Evolutionary conservation across 2,329 filamentous ascomycete genomes (phyloP).

Genomic region (Mollisiaceae sp.): DNA sequence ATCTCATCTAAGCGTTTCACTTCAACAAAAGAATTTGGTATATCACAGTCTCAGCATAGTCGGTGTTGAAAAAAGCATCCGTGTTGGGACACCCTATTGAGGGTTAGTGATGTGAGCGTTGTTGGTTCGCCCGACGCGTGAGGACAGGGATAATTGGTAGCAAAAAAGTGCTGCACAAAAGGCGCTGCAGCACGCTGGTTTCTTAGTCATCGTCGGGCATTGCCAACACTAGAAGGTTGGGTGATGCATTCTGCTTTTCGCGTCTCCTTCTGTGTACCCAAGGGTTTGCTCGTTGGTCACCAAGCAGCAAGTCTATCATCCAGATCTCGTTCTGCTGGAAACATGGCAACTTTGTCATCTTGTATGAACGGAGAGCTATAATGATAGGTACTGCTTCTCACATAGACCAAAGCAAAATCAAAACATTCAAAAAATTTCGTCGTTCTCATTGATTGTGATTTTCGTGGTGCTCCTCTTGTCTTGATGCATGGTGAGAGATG

Average conservation of each 20-base stretch:
- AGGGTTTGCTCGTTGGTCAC: constrained; percentile 39
- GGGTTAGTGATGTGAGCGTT: constrained; percentile 44
- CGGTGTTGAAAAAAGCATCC: constrained; percentile 32
- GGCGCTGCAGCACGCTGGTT: constrained; percentile 33
- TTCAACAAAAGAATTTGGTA: constrained; percentile 36
- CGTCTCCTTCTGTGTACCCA: constrained; percentile 40
- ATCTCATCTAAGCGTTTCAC: constrained; percentile 66
- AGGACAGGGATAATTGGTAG: constrained; percentile 40
- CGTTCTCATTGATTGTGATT: constrained; percentile 10
- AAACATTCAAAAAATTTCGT: constrained; percentile 30
- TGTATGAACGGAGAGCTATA: constrained; percentile 32
- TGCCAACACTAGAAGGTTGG: constrained; percentile 42
- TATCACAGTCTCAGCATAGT: constrained; percentile 40
- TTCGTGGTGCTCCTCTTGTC: too few relatives aligned
- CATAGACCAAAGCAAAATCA: constrained; percentile 37
- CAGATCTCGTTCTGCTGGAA: constrained; percentile 32
- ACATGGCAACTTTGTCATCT: constrained; percentile 20
- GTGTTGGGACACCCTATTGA: constrained; percentile 33
- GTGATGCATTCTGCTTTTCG: constrained; percentile 40
- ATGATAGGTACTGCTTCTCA: constrained; percentile 35
- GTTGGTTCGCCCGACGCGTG: constrained; percentile 44
- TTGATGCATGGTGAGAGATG: neutral
- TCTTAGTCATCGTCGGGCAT: constrained; percentile 40
- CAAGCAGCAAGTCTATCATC: constrained; percentile 34
- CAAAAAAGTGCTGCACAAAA: constrained; percentile 43